Evolutionary conservation across 345 rosid genomes (phyloP).

Genomic region (Syzygium oleosum): DNA sequence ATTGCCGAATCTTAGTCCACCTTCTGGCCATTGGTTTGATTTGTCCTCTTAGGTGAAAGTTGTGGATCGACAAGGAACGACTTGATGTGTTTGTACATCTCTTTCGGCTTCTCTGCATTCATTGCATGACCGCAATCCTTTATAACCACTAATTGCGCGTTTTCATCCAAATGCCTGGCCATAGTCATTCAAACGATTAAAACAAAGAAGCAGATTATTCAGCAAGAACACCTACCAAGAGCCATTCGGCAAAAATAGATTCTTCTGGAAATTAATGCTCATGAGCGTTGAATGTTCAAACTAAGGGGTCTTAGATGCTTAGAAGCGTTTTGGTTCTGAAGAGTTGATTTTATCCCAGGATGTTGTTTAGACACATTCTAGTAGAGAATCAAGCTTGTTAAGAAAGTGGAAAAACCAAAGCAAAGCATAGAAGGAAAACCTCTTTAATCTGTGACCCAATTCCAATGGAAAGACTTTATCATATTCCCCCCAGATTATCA

Average conservation of each 20-base stretch:
- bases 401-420: not conserved
- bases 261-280: not conserved
- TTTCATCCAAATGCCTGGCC: constrained; percentile 5
- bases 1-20: not conserved
- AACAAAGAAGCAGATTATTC: not conserved
- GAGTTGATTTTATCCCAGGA: not conserved
- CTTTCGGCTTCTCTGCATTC: constrained; percentile 9
- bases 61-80: not conserved
- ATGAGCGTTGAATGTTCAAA: not conserved
- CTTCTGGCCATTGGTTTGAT: not conserved
- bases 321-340: not conserved
- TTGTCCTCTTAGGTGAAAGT: not conserved
- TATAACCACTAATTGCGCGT: constrained; percentile 1
- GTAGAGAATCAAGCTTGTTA: not conserved
- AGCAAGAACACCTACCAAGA: not conserved
- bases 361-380: not conserved
- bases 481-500: constrained; percentile 13
- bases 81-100: constrained; percentile 5
- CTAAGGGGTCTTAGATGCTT: not conserved
- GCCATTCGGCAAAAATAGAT: not conserved
- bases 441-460: constrained; percentile 8
- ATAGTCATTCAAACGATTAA: not conserved
- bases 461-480: constrained; percentile 8
- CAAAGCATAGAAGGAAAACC: not conserved
- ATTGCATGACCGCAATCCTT: constrained; percentile 11